Evolutionary conservation across 2,329 filamentous ascomycete species (phyloP).

Genomic region (Penicillium sp.): DNA sequence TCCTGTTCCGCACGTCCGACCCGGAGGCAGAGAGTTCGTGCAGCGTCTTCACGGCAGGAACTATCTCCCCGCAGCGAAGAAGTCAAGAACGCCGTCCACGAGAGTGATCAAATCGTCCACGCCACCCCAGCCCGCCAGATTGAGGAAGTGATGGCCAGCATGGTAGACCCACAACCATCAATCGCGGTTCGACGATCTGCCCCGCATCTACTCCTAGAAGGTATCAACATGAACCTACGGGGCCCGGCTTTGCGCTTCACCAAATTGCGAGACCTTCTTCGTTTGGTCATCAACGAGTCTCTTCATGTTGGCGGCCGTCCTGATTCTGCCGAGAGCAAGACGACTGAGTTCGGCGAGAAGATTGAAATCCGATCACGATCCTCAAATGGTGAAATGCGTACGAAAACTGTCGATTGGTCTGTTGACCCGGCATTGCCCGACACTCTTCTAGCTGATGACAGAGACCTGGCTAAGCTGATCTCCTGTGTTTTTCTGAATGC

Average conservation of each 20-base stretch:
- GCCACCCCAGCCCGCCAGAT: constrained; percentile 36
- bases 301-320: constrained; percentile 50
- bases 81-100: constrained; percentile 43
- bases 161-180: constrained; percentile 37
- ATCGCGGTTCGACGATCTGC: constrained; percentile 38
- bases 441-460: constrained; percentile 56
- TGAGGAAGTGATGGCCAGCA: constrained; percentile 42
- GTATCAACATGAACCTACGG: constrained; percentile 35
- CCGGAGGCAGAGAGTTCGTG: constrained; percentile 38
- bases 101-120: constrained; percentile 43
- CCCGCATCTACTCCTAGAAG: constrained; percentile 37
- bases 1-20: constrained; percentile 25
- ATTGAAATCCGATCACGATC: constrained; percentile 48
- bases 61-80: constrained; percentile 42
- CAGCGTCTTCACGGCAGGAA: constrained; percentile 33
- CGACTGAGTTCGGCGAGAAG: constrained; percentile 46
- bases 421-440: constrained; percentile 50
- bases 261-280: constrained; percentile 47
- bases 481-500: constrained; percentile 67
- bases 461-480: constrained; percentile 63
- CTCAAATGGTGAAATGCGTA: constrained; percentile 46
- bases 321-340: constrained; percentile 47
- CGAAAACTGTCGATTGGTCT: constrained; percentile 49
- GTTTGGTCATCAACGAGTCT: constrained; percentile 49
- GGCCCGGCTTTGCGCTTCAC: constrained; percentile 43